These are phyloP conservation scores for Babjeviella inositovora DNA, from an alignment of 805 yeast genomes.

Conservation along the genomic window DNA sequence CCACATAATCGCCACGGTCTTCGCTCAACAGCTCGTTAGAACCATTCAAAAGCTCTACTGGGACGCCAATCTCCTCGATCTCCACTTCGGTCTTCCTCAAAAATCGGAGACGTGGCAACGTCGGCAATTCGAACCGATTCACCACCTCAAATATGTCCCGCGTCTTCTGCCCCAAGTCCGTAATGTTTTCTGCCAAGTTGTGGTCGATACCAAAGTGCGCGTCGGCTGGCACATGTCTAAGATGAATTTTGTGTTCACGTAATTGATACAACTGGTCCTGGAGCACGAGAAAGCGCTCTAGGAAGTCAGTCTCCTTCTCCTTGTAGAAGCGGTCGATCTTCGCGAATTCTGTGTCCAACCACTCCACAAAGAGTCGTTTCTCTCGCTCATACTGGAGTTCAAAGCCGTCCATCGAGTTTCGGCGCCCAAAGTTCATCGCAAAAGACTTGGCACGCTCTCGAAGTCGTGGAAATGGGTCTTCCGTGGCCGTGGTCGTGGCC, in stretches of 20 bases:
- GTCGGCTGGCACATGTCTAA: constrained; percentile 8
- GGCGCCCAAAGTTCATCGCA: too few species aligned
- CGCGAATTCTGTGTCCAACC: constrained; percentile 48
- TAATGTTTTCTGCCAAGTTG: constrained; percentile 1
- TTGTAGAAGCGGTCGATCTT: constrained; percentile 49
- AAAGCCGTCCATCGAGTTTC: too few species aligned
- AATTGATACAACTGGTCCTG: constrained; percentile 58
- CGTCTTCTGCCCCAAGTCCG: constrained; percentile 1
- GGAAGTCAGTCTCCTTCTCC: constrained; percentile 42
- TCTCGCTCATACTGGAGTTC: constrained; percentile 14
- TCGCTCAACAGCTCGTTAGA: background rate
- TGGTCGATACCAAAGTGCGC: background rate
- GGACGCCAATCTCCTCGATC: constrained; percentile 1
- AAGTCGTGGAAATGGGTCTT: too few species aligned
- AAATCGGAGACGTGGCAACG: constrained; percentile 19
- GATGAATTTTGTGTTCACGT: constrained; percentile 39
- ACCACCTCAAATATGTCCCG: background rate
- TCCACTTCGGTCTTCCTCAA: constrained; percentile 4
- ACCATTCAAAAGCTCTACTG: constrained; percentile 3
- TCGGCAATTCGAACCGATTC: constrained; percentile 17
- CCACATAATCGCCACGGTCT: constrained; percentile 31
- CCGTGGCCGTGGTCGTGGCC: too few species aligned
- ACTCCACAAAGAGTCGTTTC: constrained; percentile 32
- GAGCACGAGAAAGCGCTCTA: constrained; percentile 39
- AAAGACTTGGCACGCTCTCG: too few species aligned